phyloP scores from a whole-genome alignment of 805 yeast genomes.

The Ogataea methanolica region DNA sequence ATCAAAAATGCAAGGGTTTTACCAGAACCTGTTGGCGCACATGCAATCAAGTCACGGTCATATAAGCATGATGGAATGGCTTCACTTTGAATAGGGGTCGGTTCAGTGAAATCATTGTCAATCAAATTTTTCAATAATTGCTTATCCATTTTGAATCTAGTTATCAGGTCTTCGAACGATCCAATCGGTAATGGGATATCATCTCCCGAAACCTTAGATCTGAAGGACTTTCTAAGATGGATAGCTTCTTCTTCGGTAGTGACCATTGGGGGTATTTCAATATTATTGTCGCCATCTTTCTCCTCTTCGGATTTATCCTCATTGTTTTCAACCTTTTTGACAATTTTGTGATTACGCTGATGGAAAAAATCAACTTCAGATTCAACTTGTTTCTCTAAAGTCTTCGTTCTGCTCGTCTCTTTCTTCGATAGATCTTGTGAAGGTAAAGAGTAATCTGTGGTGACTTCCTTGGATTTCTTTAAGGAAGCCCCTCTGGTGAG shows the following conservation, averaged over 20 bases:
- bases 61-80: slow-evolving; percentile 71
- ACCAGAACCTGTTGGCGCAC: slow-evolving; percentile 99
- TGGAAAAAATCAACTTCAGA: slow-evolving; percentile 83
- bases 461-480: slow-evolving; percentile 47
- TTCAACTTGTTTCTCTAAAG: slow-evolving; percentile 48
- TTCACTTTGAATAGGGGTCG: slow-evolving; percentile 92
- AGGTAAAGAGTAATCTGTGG: slow-evolving; percentile 38
- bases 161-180: slow-evolving; percentile 74
- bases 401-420: slow-evolving; percentile 33
- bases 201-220: slow-evolving; percentile 71
- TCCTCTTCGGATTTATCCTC: slow-evolving; percentile 26
- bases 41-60: slow-evolving; percentile 76
- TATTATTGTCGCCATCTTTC: slow-evolving; percentile 18
- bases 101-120: slow-evolving; percentile 69
- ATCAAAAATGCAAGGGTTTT: slow-evolving; percentile 87
- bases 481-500: slow-evolving; percentile 82
- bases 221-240: slow-evolving; percentile 52
- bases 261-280: slow-evolving; percentile 30
- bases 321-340: slow-evolving; percentile 21
- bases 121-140: slow-evolving; percentile 58
- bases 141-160: slow-evolving; percentile 62
- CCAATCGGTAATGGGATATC: slow-evolving; percentile 91
- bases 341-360: slow-evolving; percentile 37
- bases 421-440: slow-evolving; percentile 15
- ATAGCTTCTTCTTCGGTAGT: slow-evolving; percentile 54